Evolutionary conservation across 2,329 filamentous ascomycete species (phyloP), one percentile per base, ranked within the genome.

Genomic region (Pseudopithomyces maydicus): DNA sequence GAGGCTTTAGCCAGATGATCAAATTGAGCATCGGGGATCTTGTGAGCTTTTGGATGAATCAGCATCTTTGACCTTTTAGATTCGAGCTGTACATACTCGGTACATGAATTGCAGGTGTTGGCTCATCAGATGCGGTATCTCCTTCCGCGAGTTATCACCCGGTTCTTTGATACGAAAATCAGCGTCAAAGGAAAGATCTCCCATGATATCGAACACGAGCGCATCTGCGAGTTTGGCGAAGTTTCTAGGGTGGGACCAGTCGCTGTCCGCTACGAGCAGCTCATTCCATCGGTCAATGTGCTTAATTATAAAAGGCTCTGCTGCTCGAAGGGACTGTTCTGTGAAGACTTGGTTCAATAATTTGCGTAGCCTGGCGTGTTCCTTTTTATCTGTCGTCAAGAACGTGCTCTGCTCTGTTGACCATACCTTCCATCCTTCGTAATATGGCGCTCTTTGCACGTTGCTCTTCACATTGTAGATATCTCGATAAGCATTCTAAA

Each of bases 131-230:
- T 19, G 54, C 7, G 29, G 41, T 14, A 55, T 38, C 1, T 2
- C 3, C 48, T 54, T 60, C 22, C 55, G 35, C 35, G 22, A 36
- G 35, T 62, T 64, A 11, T 49, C 23, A 5, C 62, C 62, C 1
- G 63, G 52, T 44, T 68, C 63, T 39, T 65, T 58, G 61, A 78
- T 74, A 26, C 66, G 8, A 23, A 46, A 46, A 20, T 22, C 23
- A 1, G 26, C n/a, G 41, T 73, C 73, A 54, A 77, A 73, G 39
- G 61, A 67, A 1, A 78, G 61, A 47, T 79, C 77, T 11, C 76
- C 77, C 23, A 46, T 46, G 35, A 81, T 72, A 54, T 81, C 79
- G 56, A 80, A 77, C 29, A 74, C 66, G 36, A 80, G 65, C 54
- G 12, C 4, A 17, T 53, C 57, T 3, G 44, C 17, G 14, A 39